Base-by-base conservation (phyloP, 2,329 filamentous ascomycete species). In the Fusarium sp. region DNA sequence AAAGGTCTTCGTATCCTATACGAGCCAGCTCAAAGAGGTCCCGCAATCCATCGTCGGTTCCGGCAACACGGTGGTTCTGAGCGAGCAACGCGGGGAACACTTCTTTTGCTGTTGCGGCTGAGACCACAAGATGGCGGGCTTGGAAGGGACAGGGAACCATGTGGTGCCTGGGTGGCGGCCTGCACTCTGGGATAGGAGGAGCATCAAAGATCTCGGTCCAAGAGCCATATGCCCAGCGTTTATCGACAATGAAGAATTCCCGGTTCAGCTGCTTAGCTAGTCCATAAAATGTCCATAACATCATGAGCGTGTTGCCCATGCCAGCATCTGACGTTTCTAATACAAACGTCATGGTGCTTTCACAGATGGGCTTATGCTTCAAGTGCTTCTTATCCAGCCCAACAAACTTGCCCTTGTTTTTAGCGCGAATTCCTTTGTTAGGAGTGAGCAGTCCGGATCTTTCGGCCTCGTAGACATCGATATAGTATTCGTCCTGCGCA, bases 171-270 rank as follows among this genome's bases (percentile, higher is more conserved):
- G 89, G 88, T 11, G 92, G 91, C 15, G 89, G 86, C 8, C 84
- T 81, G 72, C 92, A 96, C 21, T 78, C 75, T 2, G 88, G 87
- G 3, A 80, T 66, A 0, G 90, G 88, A 1, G 89, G 88, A 4
- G 85, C 77, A 41, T 84, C 78, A 75, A 96, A 96, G 68, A 91
- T 92, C 46, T 85, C 82, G 1, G 82, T 82, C 70, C 91, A 96
- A 47, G 82, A 81, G 9, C 92, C 92, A 68, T 95, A 95, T 2
- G 89, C 88, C 88, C 93, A 96, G 64, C 88, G 83, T 7, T 89
- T 86, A 75, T 96, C 92, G 68, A 96, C 91, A 61, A 96, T 80
- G 77, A 96, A 96, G 75, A 96, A 96, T 1, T 86, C 81, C 21
- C 92, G 82, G 13, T 84, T 85, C 72, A 96, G 90, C 56, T 87